Evolutionary conservation across 1,139 yeast genomes (phyloP).

Genomic region (Debaryomyces sp.): DNA sequence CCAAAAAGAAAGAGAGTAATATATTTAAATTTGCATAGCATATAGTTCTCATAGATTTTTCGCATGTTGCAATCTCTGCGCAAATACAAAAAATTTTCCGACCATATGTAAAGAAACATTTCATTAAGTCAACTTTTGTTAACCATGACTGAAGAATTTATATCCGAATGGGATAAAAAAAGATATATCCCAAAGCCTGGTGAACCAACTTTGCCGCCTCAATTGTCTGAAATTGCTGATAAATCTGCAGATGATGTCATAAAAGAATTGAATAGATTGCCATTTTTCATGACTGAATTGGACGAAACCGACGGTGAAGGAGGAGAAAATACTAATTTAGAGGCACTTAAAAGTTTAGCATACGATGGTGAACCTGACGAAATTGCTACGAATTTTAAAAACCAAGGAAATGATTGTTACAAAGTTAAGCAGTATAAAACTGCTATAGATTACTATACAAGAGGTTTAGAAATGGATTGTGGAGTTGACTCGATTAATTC

Average conservation of each 20-base stretch:
- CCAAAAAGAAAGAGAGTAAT: conserved; percentile 16
- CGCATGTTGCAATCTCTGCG: conserved; percentile 7
- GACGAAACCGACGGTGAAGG: conserved; percentile 79
- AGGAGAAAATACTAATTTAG: conserved; percentile 74
- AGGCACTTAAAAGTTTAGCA: conserved; percentile 88
- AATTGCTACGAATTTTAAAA: conserved; percentile 84
- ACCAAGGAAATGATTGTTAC: conserved; percentile 90
- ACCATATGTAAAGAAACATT: not conserved
- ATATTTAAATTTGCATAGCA: not conserved
- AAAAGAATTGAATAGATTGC: conserved; percentile 78
- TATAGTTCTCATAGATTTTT: not conserved
- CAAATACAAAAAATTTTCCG: conserved; percentile 5
- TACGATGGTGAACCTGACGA: conserved; percentile 97
- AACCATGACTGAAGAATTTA: conserved; percentile 21
- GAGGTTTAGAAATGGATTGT: conserved; percentile 75
- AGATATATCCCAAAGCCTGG: conserved; percentile 73
- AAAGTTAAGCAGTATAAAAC: conserved; percentile 67
- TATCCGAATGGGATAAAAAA: conserved; percentile 56
- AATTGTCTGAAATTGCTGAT: conserved; percentile 64
- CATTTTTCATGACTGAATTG: conserved; percentile 90
- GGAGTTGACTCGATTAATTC: conserved; percentile 54
- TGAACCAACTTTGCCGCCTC: conserved; percentile 84
- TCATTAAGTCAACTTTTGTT: not conserved
- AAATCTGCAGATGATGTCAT: conserved; percentile 78
- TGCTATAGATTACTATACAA: conserved; percentile 78